Conservation (phyloP, 1,139 yeast species). For the Pichia sp. region DNA sequence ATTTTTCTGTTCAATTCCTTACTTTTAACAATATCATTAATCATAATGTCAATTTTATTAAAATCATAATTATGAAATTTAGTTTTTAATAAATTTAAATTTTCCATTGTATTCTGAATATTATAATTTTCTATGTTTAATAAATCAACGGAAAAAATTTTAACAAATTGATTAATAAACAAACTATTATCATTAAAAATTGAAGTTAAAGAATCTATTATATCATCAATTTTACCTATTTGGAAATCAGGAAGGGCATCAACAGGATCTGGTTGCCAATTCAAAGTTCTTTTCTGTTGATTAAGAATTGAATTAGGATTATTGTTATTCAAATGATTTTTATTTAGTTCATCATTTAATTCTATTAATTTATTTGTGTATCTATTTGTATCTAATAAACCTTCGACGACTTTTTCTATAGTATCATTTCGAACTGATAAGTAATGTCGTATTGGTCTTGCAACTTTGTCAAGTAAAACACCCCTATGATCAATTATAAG, state of each 20-base stretch:
- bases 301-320: not conserved
- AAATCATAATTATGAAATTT: slow-evolving; percentile 51
- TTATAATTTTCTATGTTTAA: slow-evolving; percentile 43
- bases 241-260: slow-evolving; percentile 86
- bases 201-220: slow-evolving; percentile 65
- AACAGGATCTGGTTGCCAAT: slow-evolving; percentile 90
- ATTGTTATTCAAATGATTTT: slow-evolving; percentile 5
- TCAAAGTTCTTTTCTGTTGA: slow-evolving; percentile 27
- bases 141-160: slow-evolving; percentile 57
- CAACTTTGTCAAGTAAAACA: slow-evolving; percentile 69
- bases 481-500: slow-evolving; percentile 82
- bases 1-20: slow-evolving; percentile 31
- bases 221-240: slow-evolving; percentile 56
- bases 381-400: slow-evolving; percentile 47
- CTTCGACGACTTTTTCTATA: slow-evolving; percentile 61
- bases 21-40: slow-evolving; percentile 63
- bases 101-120: slow-evolving; percentile 34
- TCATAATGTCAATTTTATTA: slow-evolving; percentile 75
- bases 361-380: slow-evolving; percentile 41
- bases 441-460: slow-evolving; percentile 61
- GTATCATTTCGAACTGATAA: slow-evolving; percentile 72
- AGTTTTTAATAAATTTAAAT: slow-evolving; percentile 47
- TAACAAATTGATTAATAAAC: slow-evolving; percentile 65
- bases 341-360: slow-evolving; percentile 48
- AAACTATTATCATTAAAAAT: slow-evolving; percentile 74